Evolutionary conservation across 306 rosid genomes (phyloP).

Genomic region (Prunus campanulata): DNA sequence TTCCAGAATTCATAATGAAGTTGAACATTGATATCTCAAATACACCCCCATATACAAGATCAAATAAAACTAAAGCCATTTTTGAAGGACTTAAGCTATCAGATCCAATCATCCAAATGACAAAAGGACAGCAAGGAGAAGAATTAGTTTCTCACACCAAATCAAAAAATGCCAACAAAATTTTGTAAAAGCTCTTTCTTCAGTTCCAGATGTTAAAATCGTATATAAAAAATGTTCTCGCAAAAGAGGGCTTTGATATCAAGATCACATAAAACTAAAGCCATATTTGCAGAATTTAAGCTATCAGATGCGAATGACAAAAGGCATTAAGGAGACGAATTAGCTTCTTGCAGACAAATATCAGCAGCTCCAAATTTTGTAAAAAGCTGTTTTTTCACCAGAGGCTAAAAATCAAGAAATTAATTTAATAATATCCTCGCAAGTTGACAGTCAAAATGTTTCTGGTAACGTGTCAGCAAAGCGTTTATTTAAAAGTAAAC

Average conservation of each 20-base stretch:
- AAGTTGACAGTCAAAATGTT: background rate
- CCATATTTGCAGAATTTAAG: background rate
- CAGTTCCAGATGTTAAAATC: background rate
- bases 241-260: background rate
- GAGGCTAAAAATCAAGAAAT: background rate
- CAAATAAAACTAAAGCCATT: background rate
- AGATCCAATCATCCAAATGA: slow-evolving; percentile 13
- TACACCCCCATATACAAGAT: background rate
- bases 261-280: background rate
- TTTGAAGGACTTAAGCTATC: background rate
- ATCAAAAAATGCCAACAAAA: background rate
- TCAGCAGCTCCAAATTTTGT: background rate
- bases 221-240: background rate
- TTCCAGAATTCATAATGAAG: background rate
- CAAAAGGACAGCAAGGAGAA: background rate
- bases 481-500: background rate
- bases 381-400: background rate
- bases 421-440: background rate
- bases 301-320: background rate
- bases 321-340: background rate
- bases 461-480: background rate
- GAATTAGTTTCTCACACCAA: background rate
- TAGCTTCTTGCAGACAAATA: background rate
- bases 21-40: background rate
- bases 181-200: background rate